phyloP scores from a whole-genome alignment of 2,329 filamentous ascomycete genomes.

The Ophiostoma montium region DNA sequence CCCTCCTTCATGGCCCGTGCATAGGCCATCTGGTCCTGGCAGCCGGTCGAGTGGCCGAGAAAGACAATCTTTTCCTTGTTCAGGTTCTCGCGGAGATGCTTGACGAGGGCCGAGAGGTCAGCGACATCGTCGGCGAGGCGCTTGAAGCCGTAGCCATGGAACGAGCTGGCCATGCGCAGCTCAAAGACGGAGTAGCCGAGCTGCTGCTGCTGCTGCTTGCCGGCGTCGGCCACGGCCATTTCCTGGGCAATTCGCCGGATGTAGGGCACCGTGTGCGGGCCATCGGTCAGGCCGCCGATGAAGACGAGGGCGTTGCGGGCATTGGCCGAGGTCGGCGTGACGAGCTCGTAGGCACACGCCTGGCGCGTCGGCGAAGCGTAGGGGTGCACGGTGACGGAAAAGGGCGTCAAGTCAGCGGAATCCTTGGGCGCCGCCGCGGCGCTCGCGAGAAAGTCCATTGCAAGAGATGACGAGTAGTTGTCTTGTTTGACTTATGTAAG shows the following conservation, averaged over 20 bases:
- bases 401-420: conserved; percentile 2
- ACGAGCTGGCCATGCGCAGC: conserved; percentile 40
- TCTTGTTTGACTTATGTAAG: background rate
- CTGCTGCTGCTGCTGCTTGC: conserved; percentile 6
- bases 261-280: conserved; percentile 51
- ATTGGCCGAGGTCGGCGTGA: conserved; percentile 6
- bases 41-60: conserved; percentile 45
- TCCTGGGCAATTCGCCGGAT: conserved; percentile 30
- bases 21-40: conserved; percentile 47
- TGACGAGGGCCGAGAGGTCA: conserved; percentile 38
- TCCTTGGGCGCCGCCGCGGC: background rate
- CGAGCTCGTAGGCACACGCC: conserved; percentile 17
- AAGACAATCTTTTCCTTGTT: conserved; percentile 38
- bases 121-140: conserved; percentile 37
- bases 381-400: conserved; percentile 17
- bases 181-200: conserved; percentile 41
- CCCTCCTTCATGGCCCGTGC: conserved; percentile 27
- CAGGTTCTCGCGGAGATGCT: conserved; percentile 33
- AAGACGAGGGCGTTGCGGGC: conserved; percentile 47
- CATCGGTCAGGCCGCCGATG: conserved; percentile 57
- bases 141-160: conserved; percentile 35
- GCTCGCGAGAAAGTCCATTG: background rate
- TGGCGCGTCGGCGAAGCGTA: conserved; percentile 15
- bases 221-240: conserved; percentile 23
- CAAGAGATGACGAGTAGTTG: background rate